phyloP scores from a whole-genome alignment of 495 filamentous ascomycete species.

The Podospora anserina region DNA sequence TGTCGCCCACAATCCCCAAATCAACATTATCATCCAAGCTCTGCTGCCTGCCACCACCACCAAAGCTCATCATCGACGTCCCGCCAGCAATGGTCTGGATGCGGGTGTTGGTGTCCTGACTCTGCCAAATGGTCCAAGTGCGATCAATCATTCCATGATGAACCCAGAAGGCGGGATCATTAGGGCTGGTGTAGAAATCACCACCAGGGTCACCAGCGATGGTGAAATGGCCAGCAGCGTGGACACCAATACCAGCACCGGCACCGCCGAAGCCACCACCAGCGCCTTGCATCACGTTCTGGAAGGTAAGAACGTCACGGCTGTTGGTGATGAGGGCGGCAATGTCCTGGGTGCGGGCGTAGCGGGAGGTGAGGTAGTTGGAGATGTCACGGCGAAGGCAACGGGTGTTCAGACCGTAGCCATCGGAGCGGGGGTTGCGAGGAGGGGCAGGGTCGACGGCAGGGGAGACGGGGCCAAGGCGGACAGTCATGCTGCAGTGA shows the following conservation, averaged over 20 bases:
- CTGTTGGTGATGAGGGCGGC: constrained; percentile 45
- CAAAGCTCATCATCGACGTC: constrained; percentile 39
- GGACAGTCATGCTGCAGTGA: constrained; percentile 41
- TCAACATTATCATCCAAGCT: constrained; percentile 44
- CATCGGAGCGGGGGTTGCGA: constrained; percentile 36
- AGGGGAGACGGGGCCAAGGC: constrained; percentile 50
- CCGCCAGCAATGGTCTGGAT: constrained; percentile 36
- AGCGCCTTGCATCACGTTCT: constrained; percentile 39
- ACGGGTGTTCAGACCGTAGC: constrained; percentile 53
- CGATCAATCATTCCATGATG: constrained; percentile 70
- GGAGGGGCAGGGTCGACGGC: constrained; percentile 37
- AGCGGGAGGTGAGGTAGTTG: constrained; percentile 43
- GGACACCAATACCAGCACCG: constrained; percentile 33
- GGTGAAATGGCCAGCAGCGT: constrained; percentile 43
- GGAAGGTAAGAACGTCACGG: constrained; percentile 45
- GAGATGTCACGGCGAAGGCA: constrained; percentile 66
- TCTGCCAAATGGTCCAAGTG: constrained; percentile 67
- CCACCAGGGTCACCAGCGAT: constrained; percentile 42
- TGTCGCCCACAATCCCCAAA: constrained; percentile 38
- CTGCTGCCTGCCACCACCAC: constrained; percentile 32
- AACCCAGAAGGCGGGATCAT: constrained; percentile 65
- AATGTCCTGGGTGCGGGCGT: constrained; percentile 49
- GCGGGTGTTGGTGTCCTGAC: constrained; percentile 36
- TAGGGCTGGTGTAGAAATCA: constrained; percentile 56
- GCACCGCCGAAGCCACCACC: constrained; percentile 5